These are phyloP conservation scores for Thermomucor indicae-seudaticae DNA, from an alignment of 371 early-diverging fungal species.

Conservation along the genomic window DNA sequence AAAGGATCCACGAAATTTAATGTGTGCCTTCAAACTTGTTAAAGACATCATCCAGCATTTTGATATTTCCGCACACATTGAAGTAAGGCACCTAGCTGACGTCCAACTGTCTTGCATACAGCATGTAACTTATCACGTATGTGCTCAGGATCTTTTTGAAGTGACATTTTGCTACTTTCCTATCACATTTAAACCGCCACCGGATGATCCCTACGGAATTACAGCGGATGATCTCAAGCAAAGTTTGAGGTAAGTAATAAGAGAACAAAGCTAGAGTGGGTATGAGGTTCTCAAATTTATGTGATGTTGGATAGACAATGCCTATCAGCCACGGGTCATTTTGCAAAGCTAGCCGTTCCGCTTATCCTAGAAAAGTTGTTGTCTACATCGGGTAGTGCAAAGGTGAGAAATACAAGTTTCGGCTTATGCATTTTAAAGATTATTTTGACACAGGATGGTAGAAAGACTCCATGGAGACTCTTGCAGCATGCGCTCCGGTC, in stretches of 20 bases:
- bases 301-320: too few species aligned
- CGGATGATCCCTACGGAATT: slow-evolving; percentile 91
- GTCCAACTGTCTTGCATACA: not conserved
- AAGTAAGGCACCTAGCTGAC: slow-evolving; percentile 39
- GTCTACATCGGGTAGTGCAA: slow-evolving; percentile 83
- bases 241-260: slow-evolving; percentile 49
- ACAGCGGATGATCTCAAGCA: slow-evolving; percentile 87
- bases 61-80: slow-evolving; percentile 72
- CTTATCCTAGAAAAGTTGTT: slow-evolving; percentile 86
- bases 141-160: slow-evolving; percentile 85
- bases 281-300: slow-evolving; percentile 42
- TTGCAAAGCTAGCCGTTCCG: slow-evolving; percentile 80
- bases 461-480: slow-evolving; percentile 84
- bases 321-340: slow-evolving; percentile 66
- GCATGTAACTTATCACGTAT: slow-evolving; percentile 16
- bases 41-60: slow-evolving; percentile 61
- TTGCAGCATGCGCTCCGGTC: slow-evolving; percentile 74
- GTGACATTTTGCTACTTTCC: slow-evolving; percentile 98
- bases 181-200: slow-evolving; percentile 94
- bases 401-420: slow-evolving; percentile 43
- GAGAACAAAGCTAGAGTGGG: slow-evolving; percentile 17
- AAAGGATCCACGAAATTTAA: slow-evolving; percentile 95
- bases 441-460: slow-evolving; percentile 15
- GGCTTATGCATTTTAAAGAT: slow-evolving; percentile 1
- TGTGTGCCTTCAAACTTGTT: slow-evolving; percentile 78